A percentile compares a stretch with the other conserved stretches of the same genome.
These are phyloP conservation scores for Cucumis cinereus DNA, from an alignment of 306 rosid species.

Conservation along the genomic window DNA sequence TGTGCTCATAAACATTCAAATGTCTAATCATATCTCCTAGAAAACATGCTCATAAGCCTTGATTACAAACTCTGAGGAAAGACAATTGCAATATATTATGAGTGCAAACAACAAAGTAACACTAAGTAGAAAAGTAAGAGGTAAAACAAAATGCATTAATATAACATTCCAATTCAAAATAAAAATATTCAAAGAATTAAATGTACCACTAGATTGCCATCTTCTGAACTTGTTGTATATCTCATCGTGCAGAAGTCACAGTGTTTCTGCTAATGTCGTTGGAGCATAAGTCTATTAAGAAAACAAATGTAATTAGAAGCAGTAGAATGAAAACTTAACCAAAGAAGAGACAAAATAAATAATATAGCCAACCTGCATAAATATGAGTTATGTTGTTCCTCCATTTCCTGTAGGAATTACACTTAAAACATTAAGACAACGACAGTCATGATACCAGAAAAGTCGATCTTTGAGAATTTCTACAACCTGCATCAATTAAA, in stretches of 20 bases:
- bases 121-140: too few relatives aligned
- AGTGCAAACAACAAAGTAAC: too few relatives aligned
- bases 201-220: conserved; percentile 95
- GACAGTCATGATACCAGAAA: conserved; percentile 92
- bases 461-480: conserved; percentile 89
- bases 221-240: conserved; percentile 79
- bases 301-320: not conserved
- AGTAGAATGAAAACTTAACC: not conserved
- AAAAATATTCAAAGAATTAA: too few relatives aligned
- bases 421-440: conserved; percentile 67
- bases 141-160: too few relatives aligned
- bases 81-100: too few relatives aligned
- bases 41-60: too few relatives aligned
- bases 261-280: conserved; percentile 89
- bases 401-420: conserved; percentile 74
- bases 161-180: too few relatives aligned
- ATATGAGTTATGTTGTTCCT: conserved; percentile 79
- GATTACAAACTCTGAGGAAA: too few relatives aligned
- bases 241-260: conserved; percentile 91
- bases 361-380: conserved; percentile 60
- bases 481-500: conserved; percentile 40
- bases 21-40: too few relatives aligned
- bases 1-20: too few relatives aligned
- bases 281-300: conserved; percentile 79
- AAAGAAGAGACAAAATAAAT: not conserved